Evolutionary conservation across 345 rosid genomes (phyloP).

Genomic region (Populus euphratica): DNA sequence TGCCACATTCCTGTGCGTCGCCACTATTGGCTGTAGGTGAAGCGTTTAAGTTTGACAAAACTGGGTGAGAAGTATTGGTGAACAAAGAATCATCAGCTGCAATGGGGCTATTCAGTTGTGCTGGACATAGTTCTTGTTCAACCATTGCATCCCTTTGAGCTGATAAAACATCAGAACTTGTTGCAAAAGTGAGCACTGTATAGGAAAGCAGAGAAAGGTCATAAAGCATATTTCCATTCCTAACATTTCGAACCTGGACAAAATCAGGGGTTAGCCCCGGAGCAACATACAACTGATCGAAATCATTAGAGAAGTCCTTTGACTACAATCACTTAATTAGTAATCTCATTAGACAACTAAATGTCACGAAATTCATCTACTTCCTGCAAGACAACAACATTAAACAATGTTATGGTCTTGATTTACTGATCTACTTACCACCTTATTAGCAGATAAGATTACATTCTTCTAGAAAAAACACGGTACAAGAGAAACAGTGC

Average conservation of each 20-base stretch:
- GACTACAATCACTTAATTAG: not conserved
- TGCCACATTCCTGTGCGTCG: conserved; percentile 27
- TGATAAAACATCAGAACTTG: not conserved
- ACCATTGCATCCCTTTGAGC: conserved; percentile 14
- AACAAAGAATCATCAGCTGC: conserved; percentile 12
- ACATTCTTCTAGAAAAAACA: not conserved
- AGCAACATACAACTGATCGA: conserved; percentile 21
- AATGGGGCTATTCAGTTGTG: not conserved
- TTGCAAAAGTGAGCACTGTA: conserved; percentile 20
- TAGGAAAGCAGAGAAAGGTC: conserved; percentile 22
- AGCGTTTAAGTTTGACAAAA: conserved; percentile 14
- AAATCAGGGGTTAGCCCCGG: conserved; percentile 28
- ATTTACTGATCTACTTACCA: not conserved
- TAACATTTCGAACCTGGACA: conserved; percentile 17
- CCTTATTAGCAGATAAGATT: not conserved
- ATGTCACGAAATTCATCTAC: not conserved
- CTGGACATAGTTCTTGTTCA: conserved; percentile 18
- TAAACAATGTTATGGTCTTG: not conserved
- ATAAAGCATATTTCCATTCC: conserved; percentile 20
- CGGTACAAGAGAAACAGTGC: not conserved
- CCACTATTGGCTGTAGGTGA: conserved; percentile 6
- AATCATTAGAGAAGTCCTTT: conserved; percentile 10
- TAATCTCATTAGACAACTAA: not conserved
- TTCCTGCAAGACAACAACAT: not conserved
- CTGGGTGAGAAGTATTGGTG: not conserved